Base-by-base conservation (phyloP, 306 rosid genomes). In the Prunus campanulata region DNA sequence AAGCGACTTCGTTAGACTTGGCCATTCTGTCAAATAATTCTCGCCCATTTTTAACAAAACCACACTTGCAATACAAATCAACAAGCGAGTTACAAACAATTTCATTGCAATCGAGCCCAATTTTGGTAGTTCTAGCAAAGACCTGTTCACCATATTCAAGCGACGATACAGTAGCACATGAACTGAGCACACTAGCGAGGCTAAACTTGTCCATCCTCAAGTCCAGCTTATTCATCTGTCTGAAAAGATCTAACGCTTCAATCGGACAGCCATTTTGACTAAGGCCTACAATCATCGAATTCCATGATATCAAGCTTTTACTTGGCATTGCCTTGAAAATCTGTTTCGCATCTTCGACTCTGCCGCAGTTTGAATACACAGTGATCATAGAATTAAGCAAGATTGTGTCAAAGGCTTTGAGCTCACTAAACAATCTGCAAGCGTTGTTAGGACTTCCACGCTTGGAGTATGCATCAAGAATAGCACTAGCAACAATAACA, bases 61-160 rank as follows among this genome's bases (percentile, higher is more conserved):
- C 97, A 74, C 96, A 92, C 82, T 90, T 92, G 77, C 96, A 87
- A 77, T 87, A 90, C 74, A 90, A 84, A 75, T 92, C 92, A 81
- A 88, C 88, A 77, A 92, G 87, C 46, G 96, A 92, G 61, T 83
- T 90, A 47, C 82, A 81, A 47, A 92, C 55, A 39, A 92, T 81
- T 56, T 74, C 86, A 77, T 92, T 84, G 1, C 69, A 77, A 64
- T 90, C 93, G 4, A 90, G 92, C 82, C 96, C 96, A 27, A 80
- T 18, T 76, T 79, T 27, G 54, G 82, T 82, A 77, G 87, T 85
- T 81, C 86, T 92, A 51, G 90, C 81, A 77, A 88, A 90, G 51
- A 90, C 72, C 72, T 92, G 97, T 71, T 90, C 91, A 2, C 97
- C 96, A 71, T 84, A 90, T 80, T 80, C 88, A 69, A 90, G 87